phyloP scores from a whole-genome alignment of 331 rosid species.

The Ulmus americana region DNA sequence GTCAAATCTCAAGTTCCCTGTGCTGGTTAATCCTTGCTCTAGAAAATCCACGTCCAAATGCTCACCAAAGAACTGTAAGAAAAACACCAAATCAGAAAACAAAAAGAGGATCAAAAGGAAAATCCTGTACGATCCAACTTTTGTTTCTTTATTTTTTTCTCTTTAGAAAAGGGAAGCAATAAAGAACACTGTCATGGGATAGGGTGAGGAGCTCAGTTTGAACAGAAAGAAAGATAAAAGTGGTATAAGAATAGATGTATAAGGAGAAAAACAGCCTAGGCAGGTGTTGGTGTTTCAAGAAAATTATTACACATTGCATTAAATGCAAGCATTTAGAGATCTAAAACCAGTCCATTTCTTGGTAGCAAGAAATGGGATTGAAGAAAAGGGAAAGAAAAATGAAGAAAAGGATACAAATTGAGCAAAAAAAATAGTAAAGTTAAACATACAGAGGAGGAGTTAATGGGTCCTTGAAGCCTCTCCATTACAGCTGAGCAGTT shows the following conservation, averaged over 20 bases:
- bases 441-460: conserved; percentile 71
- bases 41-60: conserved; percentile 41
- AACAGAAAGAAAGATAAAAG: conserved; percentile 22
- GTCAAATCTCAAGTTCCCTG: conserved; percentile 34
- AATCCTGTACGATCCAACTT: conserved; percentile 14
- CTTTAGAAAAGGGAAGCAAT: conserved; percentile 16
- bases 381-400: conserved; percentile 19
- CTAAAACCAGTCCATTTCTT: conserved; percentile 43
- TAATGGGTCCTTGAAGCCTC: conserved; percentile 80
- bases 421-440: conserved; percentile 9
- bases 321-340: conserved; percentile 41
- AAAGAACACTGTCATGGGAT: conserved; percentile 25
- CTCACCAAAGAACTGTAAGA: conserved; percentile 56
- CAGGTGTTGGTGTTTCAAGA: conserved; percentile 25
- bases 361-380: conserved; percentile 31
- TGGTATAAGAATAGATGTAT: conserved; percentile 30
- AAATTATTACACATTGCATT: conserved; percentile 38
- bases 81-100: conserved; percentile 4
- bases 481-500: conserved; percentile 53
- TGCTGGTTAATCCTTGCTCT: conserved; percentile 41
- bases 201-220: conserved; percentile 20
- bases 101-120: neutral
- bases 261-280: conserved; percentile 9
- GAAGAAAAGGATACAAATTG: conserved; percentile 13
- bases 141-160: neutral